These are phyloP conservation scores for Colletotrichum orchidophilum DNA, from an alignment of 2,329 filamentous ascomycete species.

Conservation along the genomic window DNA sequence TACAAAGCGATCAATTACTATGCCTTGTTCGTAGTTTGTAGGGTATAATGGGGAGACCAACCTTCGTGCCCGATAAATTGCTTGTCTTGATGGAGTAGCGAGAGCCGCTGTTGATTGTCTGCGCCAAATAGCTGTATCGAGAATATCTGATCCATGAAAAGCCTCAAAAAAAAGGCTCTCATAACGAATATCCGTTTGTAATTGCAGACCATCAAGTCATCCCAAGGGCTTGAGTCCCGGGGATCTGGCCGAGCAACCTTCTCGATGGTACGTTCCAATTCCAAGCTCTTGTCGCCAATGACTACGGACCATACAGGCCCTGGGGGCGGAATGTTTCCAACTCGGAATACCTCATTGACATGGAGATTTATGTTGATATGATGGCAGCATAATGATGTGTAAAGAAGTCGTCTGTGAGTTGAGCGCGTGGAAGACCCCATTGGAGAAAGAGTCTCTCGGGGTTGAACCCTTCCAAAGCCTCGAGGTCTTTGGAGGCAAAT, in stretches of 20 bases:
- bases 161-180: conserved; percentile 41
- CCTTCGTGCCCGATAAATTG: conserved; percentile 41
- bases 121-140: conserved; percentile 45
- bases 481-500: neutral
- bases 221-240: conserved; percentile 38
- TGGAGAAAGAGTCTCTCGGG: conserved; percentile 6
- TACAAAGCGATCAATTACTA: conserved; percentile 28
- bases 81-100: conserved; percentile 38
- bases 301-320: conserved; percentile 3
- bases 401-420: conserved; percentile 23
- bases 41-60: conserved; percentile 25
- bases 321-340: neutral
- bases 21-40: neutral
- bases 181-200: conserved; percentile 39
- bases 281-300: neutral
- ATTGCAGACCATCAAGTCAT: conserved; percentile 38
- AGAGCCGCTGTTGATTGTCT: conserved; percentile 35
- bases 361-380: conserved; percentile 37
- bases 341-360: conserved; percentile 35
- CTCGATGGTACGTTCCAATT: conserved; percentile 24
- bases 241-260: conserved; percentile 42
- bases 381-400: conserved; percentile 28
- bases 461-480: conserved; percentile 14
- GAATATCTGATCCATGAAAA: conserved; percentile 41
- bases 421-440: conserved; percentile 1